These are phyloP conservation scores for Botryotinia convoluta DNA, from an alignment of 2,329 filamentous ascomycete genomes.

Conservation along the genomic window DNA sequence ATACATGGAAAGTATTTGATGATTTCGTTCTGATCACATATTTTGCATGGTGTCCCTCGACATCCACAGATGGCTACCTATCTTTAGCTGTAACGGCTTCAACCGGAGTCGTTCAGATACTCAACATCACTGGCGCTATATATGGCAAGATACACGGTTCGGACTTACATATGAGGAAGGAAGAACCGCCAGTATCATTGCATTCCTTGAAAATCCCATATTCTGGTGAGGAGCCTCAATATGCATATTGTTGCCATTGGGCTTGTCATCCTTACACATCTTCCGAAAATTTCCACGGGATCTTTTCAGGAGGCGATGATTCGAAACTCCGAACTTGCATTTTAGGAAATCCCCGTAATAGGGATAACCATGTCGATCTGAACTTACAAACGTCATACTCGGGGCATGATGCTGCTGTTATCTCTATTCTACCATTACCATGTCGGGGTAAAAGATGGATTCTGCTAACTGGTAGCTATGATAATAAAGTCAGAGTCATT, in stretches of 20 bases:
- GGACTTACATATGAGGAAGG: neutral
- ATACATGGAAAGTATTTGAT: slow-evolving; percentile 50
- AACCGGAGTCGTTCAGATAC: slow-evolving; percentile 18
- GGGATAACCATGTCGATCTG: neutral
- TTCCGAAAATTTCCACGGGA: neutral
- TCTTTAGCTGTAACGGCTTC: slow-evolving; percentile 15
- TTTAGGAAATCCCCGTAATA: neutral
- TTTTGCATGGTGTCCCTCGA: slow-evolving; percentile 25
- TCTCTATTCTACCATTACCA: slow-evolving; percentile 73
- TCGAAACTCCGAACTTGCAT: slow-evolving; percentile 26
- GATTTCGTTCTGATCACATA: slow-evolving; percentile 26
- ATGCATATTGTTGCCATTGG: slow-evolving; percentile 20
- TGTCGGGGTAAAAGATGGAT: slow-evolving; percentile 47
- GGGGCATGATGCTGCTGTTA: slow-evolving; percentile 79
- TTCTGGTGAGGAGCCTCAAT: slow-evolving; percentile 18
- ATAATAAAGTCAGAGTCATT: slow-evolving; percentile 75
- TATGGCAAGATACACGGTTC: neutral
- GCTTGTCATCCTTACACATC: slow-evolving; percentile 1
- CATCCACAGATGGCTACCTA: neutral
- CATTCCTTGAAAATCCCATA: slow-evolving; percentile 19
- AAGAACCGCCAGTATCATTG: slow-evolving; percentile 14
- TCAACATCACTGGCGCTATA: slow-evolving; percentile 15
- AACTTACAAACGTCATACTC: slow-evolving; percentile 39
- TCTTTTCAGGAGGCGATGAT: slow-evolving; percentile 66
- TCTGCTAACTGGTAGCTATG: slow-evolving; percentile 85